Evolutionary conservation across 1,284 basidiomycete genomes (phyloP), one percentile per base, ranked within the genome.

Genomic region (Cutaneotrichosporon sp.): DNA sequence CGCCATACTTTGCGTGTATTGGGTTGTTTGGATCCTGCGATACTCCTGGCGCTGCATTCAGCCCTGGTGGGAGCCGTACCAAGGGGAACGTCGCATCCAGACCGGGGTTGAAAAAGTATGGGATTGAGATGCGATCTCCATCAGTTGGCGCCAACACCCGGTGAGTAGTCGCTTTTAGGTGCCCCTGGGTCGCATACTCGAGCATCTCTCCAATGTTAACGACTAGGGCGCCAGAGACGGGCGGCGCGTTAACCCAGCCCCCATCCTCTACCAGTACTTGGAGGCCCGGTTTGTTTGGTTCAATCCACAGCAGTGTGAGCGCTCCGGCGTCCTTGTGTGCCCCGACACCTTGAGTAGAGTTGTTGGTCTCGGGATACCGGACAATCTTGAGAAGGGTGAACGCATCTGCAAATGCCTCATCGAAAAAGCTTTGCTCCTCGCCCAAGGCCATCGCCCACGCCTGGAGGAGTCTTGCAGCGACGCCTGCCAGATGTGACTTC

Each of bases 221-320:
- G 7, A 89, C 84, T 59, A 88, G 85, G 1, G 86, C 86, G 3
- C 81, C 81, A 0, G 82, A 81, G 35, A 86, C 80, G 0, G 86
- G 86, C 1, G 84, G 82, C 0, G 81, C 86, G 50, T 86, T 83
- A 46, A 88, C 84, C 87, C 86, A 87, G 48, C 83, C 75, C 0
- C 85, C 84, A 22, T 43, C 40, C 4, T 17, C 14, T 13, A 26
- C 26, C 41, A 51, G 39, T 4, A 59, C 57, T 33, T 59, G 57
- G 30, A 59, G 51, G 13, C 57, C 57, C 4, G 30, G 26, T 14
- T 23, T 37, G 12, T 49, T 54, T 0, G 22, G 33, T 22, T 53
- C 46, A 37, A 55, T 37, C 52, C 50, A 55, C 21, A 59, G 48
- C 15, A 55, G 51, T 4, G 57, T 59, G 12, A 59, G 46, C 8